Evolutionary conservation across 495 filamentous ascomycete species (phyloP).

Genomic region (Apiosordaria backusii): DNA sequence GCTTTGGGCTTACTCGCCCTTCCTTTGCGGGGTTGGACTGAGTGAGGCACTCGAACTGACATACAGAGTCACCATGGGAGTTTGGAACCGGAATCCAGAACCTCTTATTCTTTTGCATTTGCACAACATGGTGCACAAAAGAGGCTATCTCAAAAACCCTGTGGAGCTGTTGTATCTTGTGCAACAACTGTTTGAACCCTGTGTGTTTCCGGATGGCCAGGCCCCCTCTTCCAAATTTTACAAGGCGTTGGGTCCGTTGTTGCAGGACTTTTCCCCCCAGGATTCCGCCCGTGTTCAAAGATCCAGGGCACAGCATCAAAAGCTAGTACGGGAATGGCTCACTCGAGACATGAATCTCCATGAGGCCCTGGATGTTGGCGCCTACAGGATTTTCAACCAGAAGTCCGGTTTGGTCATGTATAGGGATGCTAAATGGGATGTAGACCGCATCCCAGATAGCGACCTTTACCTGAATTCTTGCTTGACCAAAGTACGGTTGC

Average conservation of each 20-base stretch:
- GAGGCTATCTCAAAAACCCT: slow-evolving; percentile 34
- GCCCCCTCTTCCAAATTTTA: slow-evolving; percentile 31
- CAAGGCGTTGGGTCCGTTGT: slow-evolving; percentile 5
- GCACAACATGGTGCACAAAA: slow-evolving; percentile 46
- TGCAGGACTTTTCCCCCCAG: not conserved
- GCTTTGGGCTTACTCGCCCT: slow-evolving; percentile 51
- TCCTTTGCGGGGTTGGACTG: slow-evolving; percentile 46
- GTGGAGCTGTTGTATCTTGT: slow-evolving; percentile 18
- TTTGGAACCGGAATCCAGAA: slow-evolving; percentile 35
- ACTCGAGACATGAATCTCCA: not conserved
- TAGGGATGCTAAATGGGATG: not conserved
- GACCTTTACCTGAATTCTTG: not conserved
- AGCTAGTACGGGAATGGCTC: not conserved
- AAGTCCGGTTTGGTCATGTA: not conserved
- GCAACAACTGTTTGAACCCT: not conserved
- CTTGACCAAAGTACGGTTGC: not conserved
- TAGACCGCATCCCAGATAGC: not conserved
- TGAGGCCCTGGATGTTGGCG: not conserved
- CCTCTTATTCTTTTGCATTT: slow-evolving; percentile 30
- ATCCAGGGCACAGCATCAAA: not conserved
- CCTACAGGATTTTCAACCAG: not conserved
- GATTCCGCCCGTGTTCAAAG: not conserved
- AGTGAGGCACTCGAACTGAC: slow-evolving; percentile 38
- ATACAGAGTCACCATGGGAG: slow-evolving; percentile 30
- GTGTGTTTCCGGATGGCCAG: slow-evolving; percentile 34